These are phyloP conservation scores for Pythium oligandrum DNA, from an alignment of 352 stramenopile species.

Conservation along the genomic window DNA sequence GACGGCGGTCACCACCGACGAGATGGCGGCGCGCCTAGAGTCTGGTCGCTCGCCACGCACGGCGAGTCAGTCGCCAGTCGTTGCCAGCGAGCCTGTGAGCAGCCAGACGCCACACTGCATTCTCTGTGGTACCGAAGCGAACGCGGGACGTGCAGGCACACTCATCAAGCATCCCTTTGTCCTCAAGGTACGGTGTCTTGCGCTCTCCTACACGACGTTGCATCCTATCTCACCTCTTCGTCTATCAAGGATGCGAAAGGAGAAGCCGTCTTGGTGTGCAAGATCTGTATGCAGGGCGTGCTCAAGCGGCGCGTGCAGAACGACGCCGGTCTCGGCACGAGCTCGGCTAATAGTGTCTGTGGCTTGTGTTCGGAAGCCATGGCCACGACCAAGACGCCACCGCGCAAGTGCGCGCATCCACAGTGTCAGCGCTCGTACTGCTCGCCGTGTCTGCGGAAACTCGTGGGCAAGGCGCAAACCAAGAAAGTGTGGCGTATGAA, in stretches of 20 bases:
- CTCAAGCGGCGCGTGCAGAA: conserved; percentile 30
- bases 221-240: conserved; percentile 1
- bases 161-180: conserved; percentile 66
- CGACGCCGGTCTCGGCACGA: conserved; percentile 2
- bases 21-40: too few relatives aligned
- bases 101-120: conserved; percentile 22
- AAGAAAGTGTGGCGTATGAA: conserved; percentile 54
- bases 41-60: too few relatives aligned
- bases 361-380: conserved; percentile 40
- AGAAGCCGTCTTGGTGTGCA: conserved; percentile 46
- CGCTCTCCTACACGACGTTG: neutral
- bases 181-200: conserved; percentile 37
- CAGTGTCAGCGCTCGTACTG: conserved; percentile 56
- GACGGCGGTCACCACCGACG: too few relatives aligned
- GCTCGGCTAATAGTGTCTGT: conserved; percentile 27
- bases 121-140: conserved; percentile 31
- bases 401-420: conserved; percentile 39
- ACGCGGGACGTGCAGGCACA: conserved; percentile 2
- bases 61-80: too few relatives aligned
- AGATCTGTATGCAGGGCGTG: conserved; percentile 57
- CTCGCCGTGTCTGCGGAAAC: conserved; percentile 45
- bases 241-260: conserved; percentile 42
- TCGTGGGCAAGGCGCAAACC: conserved; percentile 51
- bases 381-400: conserved; percentile 18
- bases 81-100: too few relatives aligned